These are phyloP conservation scores for Agaricus bisporus DNA, from an alignment of 768 basidiomycete genomes.

Conservation along the genomic window DNA sequence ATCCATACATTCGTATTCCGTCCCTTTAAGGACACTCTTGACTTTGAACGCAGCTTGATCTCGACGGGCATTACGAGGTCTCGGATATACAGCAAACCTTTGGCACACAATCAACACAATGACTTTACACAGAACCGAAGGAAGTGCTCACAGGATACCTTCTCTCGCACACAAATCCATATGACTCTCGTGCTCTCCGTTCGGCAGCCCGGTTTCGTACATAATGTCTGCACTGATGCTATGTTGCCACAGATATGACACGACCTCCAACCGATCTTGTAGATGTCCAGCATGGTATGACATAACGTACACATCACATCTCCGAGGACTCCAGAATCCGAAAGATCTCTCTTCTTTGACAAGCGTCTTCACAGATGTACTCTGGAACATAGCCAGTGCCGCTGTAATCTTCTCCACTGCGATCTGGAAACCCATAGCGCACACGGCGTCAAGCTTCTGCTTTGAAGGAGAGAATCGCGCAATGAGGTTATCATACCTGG, in stretches of 20 bases:
- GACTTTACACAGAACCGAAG: no score
- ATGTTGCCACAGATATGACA: conserved; percentile 71
- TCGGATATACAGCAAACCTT: conserved; percentile 39
- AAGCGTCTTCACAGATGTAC: conserved; percentile 58
- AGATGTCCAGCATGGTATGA: conserved; percentile 72
- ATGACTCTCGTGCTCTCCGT: conserved; percentile 58
- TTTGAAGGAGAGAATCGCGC: conserved; percentile 50
- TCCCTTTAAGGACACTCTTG: conserved; percentile 75
- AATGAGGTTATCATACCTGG: conserved; percentile 72
- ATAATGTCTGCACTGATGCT: conserved; percentile 83
- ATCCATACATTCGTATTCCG: conserved; percentile 54
- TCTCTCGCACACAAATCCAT: conserved; percentile 69
- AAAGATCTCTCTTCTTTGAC: conserved; percentile 79
- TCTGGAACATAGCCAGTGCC: conserved; percentile 65
- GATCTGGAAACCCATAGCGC: conserved; percentile 72
- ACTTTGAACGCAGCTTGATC: conserved; percentile 73
- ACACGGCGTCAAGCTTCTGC: conserved; percentile 44
- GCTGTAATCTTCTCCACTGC: conserved; percentile 72
- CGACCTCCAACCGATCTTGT: conserved; percentile 73
- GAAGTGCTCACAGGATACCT: conserved; percentile 63
- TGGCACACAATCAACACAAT: neutral
- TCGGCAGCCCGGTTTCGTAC: conserved; percentile 70
- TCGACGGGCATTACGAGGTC: conserved; percentile 48
- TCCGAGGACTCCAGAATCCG: conserved; percentile 84
- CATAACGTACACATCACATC: conserved; percentile 83